phyloP scores from a whole-genome alignment of 768 basidiomycete genomes.

The Suillus luteus region DNA sequence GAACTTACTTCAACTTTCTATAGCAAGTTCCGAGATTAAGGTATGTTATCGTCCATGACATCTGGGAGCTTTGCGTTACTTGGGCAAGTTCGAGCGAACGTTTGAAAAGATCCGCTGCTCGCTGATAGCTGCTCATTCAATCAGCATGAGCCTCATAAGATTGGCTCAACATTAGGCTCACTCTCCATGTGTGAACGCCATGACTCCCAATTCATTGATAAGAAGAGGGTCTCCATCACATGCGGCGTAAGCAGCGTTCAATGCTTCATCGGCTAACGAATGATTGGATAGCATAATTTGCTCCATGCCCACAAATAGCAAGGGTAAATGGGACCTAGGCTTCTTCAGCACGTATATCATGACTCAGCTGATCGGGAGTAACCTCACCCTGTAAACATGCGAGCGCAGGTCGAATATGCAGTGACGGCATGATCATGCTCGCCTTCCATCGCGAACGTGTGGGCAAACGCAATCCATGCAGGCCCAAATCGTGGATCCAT shows the following conservation, averaged over 20 bases:
- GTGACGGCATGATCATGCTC: slow-evolving; percentile 99
- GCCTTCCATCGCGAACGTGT: slow-evolving; percentile 95
- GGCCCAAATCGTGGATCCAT: slow-evolving; percentile 97
- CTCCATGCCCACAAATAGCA: slow-evolving; percentile 98
- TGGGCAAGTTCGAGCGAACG: slow-evolving; percentile 79
- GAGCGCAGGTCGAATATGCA: slow-evolving; percentile 94
- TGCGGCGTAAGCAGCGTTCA: slow-evolving; percentile 77
- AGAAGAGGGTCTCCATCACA: slow-evolving; percentile 89
- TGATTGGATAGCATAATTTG: slow-evolving; percentile 89
- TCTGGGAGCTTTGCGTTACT: slow-evolving; percentile 81
- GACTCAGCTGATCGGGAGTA: neutral
- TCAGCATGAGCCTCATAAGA: slow-evolving; percentile 7
- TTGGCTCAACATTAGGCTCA: slow-evolving; percentile 39
- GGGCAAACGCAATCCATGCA: slow-evolving; percentile 97
- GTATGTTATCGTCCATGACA: slow-evolving; percentile 87
- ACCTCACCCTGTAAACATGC: slow-evolving; percentile 89
- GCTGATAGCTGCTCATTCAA: slow-evolving; percentile 56
- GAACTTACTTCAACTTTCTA: slow-evolving; percentile 72
- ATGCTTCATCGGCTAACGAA: slow-evolving; percentile 81
- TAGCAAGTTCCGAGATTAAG: slow-evolving; percentile 91
- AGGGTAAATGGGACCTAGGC: slow-evolving; percentile 86
- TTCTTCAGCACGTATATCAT: slow-evolving; percentile 13
- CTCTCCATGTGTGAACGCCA: slow-evolving; percentile 87
- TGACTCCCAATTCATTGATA: slow-evolving; percentile 90
- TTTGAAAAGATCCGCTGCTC: slow-evolving; percentile 71